These are phyloP conservation scores for Dactylellina drechsleri DNA, from an alignment of 2,329 filamentous ascomycete species.

Conservation along the genomic window DNA sequence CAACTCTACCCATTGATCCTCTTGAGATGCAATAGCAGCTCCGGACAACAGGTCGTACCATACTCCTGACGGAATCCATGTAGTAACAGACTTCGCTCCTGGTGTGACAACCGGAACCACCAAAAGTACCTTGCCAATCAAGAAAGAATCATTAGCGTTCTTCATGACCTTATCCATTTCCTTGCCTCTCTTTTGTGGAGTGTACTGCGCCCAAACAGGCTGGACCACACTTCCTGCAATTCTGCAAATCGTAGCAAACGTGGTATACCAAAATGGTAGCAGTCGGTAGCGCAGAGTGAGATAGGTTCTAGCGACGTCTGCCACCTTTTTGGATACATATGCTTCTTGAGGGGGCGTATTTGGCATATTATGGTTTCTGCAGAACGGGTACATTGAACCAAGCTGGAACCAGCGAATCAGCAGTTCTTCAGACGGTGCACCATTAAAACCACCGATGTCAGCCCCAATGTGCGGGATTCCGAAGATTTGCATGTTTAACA, in stretches of 20 bases:
- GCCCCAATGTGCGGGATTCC: conserved; percentile 51
- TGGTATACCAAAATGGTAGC: conserved; percentile 53
- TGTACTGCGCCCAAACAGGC: conserved; percentile 42
- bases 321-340: conserved; percentile 19
- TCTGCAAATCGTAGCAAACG: conserved; percentile 13
- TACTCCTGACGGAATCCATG: conserved; percentile 43
- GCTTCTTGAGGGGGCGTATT: conserved; percentile 46
- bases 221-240: conserved; percentile 42
- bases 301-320: conserved; percentile 31
- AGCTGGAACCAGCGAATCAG: conserved; percentile 49
- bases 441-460: conserved; percentile 49
- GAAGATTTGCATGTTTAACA: conserved; percentile 55
- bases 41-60: conserved; percentile 39
- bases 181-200: conserved; percentile 9
- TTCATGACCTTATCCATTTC: conserved; percentile 18
- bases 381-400: conserved; percentile 48
- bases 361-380: conserved; percentile 53
- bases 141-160: conserved; percentile 37
- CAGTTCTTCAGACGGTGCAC: conserved; percentile 26
- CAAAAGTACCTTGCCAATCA: conserved; percentile 27
- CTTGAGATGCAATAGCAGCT: conserved; percentile 2
- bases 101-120: conserved; percentile 31
- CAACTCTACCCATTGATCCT: conserved; percentile 23
- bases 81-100: conserved; percentile 17
- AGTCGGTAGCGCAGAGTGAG: conserved; percentile 42